Evolutionary conservation across 257 asterid species (phyloP).

Genomic region (Solanum peruvianum): DNA sequence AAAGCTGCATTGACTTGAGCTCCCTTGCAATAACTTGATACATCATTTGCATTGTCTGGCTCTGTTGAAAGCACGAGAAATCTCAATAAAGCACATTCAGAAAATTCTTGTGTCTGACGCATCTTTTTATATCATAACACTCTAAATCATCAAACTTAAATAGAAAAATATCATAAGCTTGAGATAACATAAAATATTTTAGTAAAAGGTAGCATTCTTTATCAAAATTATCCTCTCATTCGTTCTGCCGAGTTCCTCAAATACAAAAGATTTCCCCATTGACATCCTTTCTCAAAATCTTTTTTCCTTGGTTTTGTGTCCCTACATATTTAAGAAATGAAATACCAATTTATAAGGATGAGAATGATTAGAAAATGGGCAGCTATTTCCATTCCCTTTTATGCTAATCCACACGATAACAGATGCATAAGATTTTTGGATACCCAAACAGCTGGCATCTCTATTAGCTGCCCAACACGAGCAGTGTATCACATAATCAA

Average conservation of each 20-base stretch:
- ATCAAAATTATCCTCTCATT: not conserved
- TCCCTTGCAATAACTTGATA: conserved; percentile 61
- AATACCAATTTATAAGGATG: not conserved
- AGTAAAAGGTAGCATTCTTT: not conserved
- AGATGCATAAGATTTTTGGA: not conserved
- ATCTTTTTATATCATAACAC: not conserved
- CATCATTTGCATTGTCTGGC: conserved; percentile 82
- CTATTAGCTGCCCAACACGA: not conserved
- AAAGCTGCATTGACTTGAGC: conserved; percentile 47
- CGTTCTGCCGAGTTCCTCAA: not conserved
- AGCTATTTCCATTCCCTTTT: not conserved
- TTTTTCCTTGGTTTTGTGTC: not conserved
- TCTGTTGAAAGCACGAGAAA: conserved; percentile 25
- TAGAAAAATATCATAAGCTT: not conserved
- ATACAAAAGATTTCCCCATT: not conserved
- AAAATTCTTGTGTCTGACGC: not conserved
- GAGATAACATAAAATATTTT: not conserved
- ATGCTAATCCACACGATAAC: not conserved
- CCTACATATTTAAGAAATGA: not conserved
- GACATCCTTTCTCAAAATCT: not conserved
- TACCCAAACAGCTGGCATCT: not conserved
- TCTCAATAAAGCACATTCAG: not conserved
- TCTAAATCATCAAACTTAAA: not conserved
- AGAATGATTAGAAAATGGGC: not conserved
- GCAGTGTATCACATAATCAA: not conserved